Evolutionary conservation across 2,329 filamentous ascomycete species (phyloP).

Genomic region (Aspergillus neotritici): DNA sequence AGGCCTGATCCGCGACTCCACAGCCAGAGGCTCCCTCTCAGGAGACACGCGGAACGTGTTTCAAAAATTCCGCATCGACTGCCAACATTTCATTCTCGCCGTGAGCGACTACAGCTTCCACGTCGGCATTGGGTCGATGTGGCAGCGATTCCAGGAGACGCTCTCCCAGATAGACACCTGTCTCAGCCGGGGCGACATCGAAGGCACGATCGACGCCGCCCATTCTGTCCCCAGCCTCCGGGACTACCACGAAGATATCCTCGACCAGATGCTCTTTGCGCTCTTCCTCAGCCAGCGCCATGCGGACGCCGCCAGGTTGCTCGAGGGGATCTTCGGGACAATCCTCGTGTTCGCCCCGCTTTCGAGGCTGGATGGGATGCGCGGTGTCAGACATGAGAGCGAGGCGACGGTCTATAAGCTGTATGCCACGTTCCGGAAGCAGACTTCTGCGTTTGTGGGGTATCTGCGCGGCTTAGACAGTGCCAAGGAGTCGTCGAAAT

Average conservation of each 20-base stretch:
- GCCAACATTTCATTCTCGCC: conserved; percentile 70
- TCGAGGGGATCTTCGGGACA: conserved; percentile 69
- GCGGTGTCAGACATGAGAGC: conserved; percentile 35
- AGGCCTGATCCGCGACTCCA: conserved; percentile 57
- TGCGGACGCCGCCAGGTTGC: conserved; percentile 61
- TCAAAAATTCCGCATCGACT: conserved; percentile 66
- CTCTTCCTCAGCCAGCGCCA: conserved; percentile 71
- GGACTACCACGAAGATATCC: conserved; percentile 63
- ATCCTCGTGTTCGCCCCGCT: conserved; percentile 63
- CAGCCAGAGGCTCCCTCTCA: conserved; percentile 27
- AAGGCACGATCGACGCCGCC: conserved; percentile 43
- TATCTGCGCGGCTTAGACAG: conserved; percentile 63
- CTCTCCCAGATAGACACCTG: conserved; percentile 58
- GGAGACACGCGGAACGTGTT: conserved; percentile 36
- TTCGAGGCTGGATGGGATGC: conserved; percentile 33
- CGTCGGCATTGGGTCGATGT: conserved; percentile 65
- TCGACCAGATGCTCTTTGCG: conserved; percentile 70
- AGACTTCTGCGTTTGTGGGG: conserved; percentile 66
- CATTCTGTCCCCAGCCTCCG: conserved; percentile 63
- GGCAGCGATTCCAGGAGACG: conserved; percentile 63
- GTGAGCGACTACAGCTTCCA: conserved; percentile 76
- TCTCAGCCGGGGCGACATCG: conserved; percentile 46
- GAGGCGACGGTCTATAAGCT: conserved; percentile 46
- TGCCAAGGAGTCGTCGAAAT: conserved; percentile 51
- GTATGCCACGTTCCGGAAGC: conserved; percentile 63